Conservation (phyloP, 495 filamentous ascomycete genomes). For the Thermochaetoides thermophila region DNA sequence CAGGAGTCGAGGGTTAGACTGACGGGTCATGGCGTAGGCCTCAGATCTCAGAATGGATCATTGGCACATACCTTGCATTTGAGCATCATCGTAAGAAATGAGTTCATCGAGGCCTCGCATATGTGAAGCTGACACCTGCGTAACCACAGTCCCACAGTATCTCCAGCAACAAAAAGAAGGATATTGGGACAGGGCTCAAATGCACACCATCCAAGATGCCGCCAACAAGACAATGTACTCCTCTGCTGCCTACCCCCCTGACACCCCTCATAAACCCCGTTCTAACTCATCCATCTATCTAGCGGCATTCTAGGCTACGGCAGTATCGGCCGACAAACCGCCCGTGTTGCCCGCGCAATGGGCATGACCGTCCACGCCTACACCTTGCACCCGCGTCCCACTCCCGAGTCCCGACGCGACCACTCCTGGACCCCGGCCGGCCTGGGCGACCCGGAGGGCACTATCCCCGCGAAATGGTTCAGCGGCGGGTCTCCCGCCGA, state of each 20-base stretch:
- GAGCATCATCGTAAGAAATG: slow-evolving; percentile 26
- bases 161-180: slow-evolving; percentile 36
- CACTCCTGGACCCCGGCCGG: slow-evolving; percentile 54
- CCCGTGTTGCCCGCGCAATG: slow-evolving; percentile 51
- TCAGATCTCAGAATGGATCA: slow-evolving; percentile 71
- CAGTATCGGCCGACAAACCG: slow-evolving; percentile 67
- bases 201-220: slow-evolving; percentile 25
- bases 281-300: not conserved
- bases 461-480: slow-evolving; percentile 61
- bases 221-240: slow-evolving; percentile 33
- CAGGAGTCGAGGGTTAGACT: not conserved
- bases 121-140: not conserved
- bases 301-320: slow-evolving; percentile 77
- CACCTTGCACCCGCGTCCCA: slow-evolving; percentile 53
- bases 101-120: not conserved
- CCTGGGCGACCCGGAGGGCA: slow-evolving; percentile 63
- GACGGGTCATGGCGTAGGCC: slow-evolving; percentile 27
- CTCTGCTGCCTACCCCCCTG: not conserved
- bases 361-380: slow-evolving; percentile 75
- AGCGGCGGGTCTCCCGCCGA: slow-evolving; percentile 44
- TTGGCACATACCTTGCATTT: slow-evolving; percentile 36
- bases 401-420: slow-evolving; percentile 44
- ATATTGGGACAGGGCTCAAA: slow-evolving; percentile 30
- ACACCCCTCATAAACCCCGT: not conserved
- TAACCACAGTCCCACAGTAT: slow-evolving; percentile 35